Evolutionary conservation across 1,284 basidiomycete species (phyloP), one percentile per base, ranked within the genome.

Genomic region (Stereum hirsutum): DNA sequence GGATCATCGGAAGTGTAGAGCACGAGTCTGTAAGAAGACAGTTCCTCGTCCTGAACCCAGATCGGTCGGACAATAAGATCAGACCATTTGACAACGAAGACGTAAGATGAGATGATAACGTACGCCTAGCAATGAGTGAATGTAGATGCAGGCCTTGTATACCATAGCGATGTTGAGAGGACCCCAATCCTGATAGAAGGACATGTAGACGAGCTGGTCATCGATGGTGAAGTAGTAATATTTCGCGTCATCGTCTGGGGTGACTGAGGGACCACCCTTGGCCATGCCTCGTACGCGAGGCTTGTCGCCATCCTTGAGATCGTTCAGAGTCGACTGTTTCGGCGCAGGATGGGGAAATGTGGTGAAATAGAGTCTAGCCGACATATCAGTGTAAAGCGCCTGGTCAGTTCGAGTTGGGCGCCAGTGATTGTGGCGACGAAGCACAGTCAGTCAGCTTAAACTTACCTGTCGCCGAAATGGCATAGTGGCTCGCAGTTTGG

Each of bases 141-240:
- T 84, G 52, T 89, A 75, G 37, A 96, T 83, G 68, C 94, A 98
- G 33, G 95, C 91, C 56, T 91, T 88, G 66, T 92, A 94, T 10
- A 94, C 85, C 78, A 89, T 89, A 4, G 88, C 83, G 31, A 94
- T 74, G 61, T 96, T 96, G 48, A 95, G 69, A 14, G 96, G 95
- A 8, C 95, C 95, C 81, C 89, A 91, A 62, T 97, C 93, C 57
- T 89, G 81, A 58, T 87, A 92, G 74, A 99, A 99, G 27, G 88
- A 88, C 46, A 93, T 78, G 68, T 99, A 99, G 50, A 84, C 74
- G 42, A 98, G 77, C 51, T 92, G 83, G 64, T 94, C 83, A 65
- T 98, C 91, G 65, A 95, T 79, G 44, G 83, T 87, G 66, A 89
- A 89, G 62, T 83, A 89, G 63, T 87, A 89, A 62, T 87, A 89